Base-by-base conservation (phyloP, 2,329 filamentous ascomycete species). In the Alternaria angustiovoidea region DNA sequence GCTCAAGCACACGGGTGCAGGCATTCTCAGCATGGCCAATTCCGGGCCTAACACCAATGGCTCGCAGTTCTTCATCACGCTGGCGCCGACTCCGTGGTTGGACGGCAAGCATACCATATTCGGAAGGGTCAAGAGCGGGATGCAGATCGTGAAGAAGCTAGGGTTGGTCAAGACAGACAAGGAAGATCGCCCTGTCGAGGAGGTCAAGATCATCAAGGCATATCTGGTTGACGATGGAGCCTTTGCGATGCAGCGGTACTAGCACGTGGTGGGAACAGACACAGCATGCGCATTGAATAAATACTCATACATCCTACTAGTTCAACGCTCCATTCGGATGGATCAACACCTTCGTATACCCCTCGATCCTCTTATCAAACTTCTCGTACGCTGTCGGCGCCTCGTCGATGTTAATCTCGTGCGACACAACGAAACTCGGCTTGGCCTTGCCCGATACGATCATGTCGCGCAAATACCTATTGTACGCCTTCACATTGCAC, bases 31-130 rank as follows among this genome's bases (percentile, higher is more conserved):
- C 81, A 99, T 99, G 95, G 95, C 95, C 61, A 99, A 99, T 80
- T 89, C 89, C 16, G 95, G 95, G 0, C 92, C 92, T 8, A 88
- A 98, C 78, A 96, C 94, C 36, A 98, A 98, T 78, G 94, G 94
- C 22, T 92, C 88, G 59, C 95, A 98, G 81, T 99, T 98, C 81
- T 98, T 98, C 77, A 89, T 99, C 68, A 98, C 95, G 0, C 84
- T 98, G 34, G 94, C 93, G 7, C 94, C 94, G 5, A 94, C 95
- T 16, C 95, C 95, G 0, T 98, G 94, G 94, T 81, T 99, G 61
- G 95, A 99, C 80, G 93, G 94, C 22, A 97, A 97, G 80, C 94
- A 99, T 78, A 96, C 94, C 11, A 96, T 99, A 68, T 99, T 99
- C 76, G 95, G 95, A 1, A 84, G 94, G 54, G 93, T 99, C 39